Conservation (phyloP, 352 stramenopile genomes). For the Phytophthora fragariaefolia region DNA sequence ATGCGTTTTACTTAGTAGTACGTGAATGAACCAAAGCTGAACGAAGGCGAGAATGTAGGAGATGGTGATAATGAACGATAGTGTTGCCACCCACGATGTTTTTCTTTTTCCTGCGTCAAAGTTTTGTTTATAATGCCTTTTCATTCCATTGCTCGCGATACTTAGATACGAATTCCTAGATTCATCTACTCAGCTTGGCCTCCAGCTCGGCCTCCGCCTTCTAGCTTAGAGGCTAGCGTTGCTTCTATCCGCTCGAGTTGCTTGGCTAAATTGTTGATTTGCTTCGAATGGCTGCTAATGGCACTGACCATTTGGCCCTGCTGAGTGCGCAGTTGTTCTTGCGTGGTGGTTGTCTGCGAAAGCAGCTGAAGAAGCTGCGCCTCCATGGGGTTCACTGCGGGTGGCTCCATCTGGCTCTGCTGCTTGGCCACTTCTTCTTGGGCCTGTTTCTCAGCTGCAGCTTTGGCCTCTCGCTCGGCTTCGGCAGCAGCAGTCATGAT, state of each 20-base stretch:
- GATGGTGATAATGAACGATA: constrained; percentile 32
- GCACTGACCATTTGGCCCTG: constrained; percentile 84
- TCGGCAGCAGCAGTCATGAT: constrained; percentile 51
- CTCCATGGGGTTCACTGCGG: constrained; percentile 70
- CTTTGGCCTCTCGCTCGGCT: constrained; percentile 29
- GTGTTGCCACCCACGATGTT: constrained; percentile 23
- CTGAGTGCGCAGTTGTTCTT: constrained; percentile 83
- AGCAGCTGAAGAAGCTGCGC: constrained; percentile 73
- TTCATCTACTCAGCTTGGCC: constrained; percentile 19
- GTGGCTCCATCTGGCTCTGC: constrained; percentile 31
- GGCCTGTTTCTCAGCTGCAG: constrained; percentile 17
- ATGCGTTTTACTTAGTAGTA: constrained; percentile 35
- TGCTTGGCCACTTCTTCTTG: constrained; percentile 27
- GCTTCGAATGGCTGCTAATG: constrained; percentile 76
- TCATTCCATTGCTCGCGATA: constrained; percentile 17
- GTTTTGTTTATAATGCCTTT: constrained; percentile 1
- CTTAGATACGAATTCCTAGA: constrained; percentile 18
- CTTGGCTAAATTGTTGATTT: constrained; percentile 82
- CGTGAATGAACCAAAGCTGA: constrained; percentile 29
- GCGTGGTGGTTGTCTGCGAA: constrained; percentile 81
- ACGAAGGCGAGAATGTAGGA: constrained; percentile 12
- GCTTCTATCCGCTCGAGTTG: constrained; percentile 83
- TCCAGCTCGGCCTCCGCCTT: constrained; percentile 14
- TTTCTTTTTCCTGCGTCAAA: too few species aligned
- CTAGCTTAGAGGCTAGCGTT: constrained; percentile 68